Evolutionary conservation across 805 yeast species (phyloP), one percentile per base, ranked within the genome.

Genomic region (Yarrowia sp.): DNA sequence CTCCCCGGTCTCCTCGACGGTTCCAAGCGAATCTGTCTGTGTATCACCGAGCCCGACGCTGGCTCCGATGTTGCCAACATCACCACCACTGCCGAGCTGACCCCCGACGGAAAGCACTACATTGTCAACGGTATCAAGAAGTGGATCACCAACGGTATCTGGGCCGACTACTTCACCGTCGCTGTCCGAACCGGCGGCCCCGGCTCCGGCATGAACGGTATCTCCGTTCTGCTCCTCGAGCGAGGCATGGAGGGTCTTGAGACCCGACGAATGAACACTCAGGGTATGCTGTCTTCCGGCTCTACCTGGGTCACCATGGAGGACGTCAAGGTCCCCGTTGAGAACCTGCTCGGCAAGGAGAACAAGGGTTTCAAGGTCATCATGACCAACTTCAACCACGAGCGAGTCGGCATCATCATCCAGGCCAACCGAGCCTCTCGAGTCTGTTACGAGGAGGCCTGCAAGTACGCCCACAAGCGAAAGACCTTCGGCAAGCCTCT

Each of bases 101-200:
- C 76, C 36, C 72, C 71, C n/a, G 79, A 77, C 49, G 81, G 80
- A 38, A 76, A 76, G 74, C 72, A 70, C 69, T 78, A 68, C 68
- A 68, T 75, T 44, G 77, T 78, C 61, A 77, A 73, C 67, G 81
- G 81, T 40, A 77, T 76, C 64, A 78, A 78, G 73, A 78, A 78
- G 70, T 78, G 81, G 81, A 78, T 78, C 73, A 79, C 81, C 62
- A 79, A 79, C 68, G 81, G 81, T 41, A 70, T 77, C 54, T 77
- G 76, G 71, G 67, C 78, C 28, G 81, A 78, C 70, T 78, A 77
- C 71, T 78, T 78, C 70, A 76, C 80, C 10, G 78, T 76, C 19
- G 81, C 81, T 19, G 79, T 77, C 59, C 77, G 81, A 51, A 79
- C 81, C n/a, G 81, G 81, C 30, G 76, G 74, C 30, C 67, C 67